Conservation (phyloP, 306 rosid species). For the Cyclanthera cordifolia region DNA sequence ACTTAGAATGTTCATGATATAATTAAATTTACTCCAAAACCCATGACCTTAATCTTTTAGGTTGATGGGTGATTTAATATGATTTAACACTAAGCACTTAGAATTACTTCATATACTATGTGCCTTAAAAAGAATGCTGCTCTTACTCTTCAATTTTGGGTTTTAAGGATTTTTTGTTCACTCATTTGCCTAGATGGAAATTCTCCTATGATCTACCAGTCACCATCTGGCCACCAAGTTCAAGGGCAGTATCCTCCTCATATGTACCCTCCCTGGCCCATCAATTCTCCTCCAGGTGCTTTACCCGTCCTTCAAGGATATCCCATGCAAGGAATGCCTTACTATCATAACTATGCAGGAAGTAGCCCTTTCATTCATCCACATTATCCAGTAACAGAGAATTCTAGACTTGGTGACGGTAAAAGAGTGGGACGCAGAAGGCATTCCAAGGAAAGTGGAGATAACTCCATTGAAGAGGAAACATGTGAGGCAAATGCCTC, state of each 20-base stretch:
- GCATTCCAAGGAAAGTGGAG: conserved; percentile 72
- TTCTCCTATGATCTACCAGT: conserved; percentile 45
- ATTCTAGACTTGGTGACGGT: conserved; percentile 44
- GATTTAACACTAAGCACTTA: neutral
- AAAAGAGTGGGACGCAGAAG: conserved; percentile 48
- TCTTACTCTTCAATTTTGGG: neutral
- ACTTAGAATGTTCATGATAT: neutral
- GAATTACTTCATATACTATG: neutral
- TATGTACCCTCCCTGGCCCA: conserved; percentile 86
- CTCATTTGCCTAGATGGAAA: conserved; percentile 46
- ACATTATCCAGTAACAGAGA: conserved; percentile 51
- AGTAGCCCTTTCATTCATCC: conserved; percentile 61
- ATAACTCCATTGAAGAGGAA: conserved; percentile 49
- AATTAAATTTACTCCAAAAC: no score
- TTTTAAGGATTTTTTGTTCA: conserved; percentile 4
- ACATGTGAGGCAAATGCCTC: conserved; percentile 40
- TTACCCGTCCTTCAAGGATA: conserved; percentile 66
- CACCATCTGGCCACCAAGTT: conserved; percentile 47
- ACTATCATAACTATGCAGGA: conserved; percentile 71
- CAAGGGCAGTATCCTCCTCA: conserved; percentile 88
- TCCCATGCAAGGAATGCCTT: conserved; percentile 94
- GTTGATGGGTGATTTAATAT: no score
- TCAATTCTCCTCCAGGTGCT: conserved; percentile 74
- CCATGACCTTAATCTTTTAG: no score
- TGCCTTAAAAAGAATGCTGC: neutral